phyloP scores from a whole-genome alignment of 257 asterid species.

The Lithospermum erythrorhizon region DNA sequence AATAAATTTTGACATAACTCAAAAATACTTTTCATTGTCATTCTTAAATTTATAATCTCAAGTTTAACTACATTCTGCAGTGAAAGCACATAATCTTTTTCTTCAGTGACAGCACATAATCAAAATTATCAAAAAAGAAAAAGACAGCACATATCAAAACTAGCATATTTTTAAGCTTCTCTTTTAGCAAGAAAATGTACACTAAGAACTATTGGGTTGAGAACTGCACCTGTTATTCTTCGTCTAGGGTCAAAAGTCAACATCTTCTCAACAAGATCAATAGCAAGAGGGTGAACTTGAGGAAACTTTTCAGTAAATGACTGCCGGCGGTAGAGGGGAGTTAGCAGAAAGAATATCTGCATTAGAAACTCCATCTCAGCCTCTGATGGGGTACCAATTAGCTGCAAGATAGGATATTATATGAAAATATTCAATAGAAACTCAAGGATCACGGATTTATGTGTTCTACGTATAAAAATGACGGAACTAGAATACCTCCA shows the following conservation, averaged over 20 bases:
- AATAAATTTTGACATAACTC: too few relatives aligned
- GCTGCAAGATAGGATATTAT: conserved; percentile 3
- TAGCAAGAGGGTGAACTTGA: conserved; percentile 14
- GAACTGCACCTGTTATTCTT: conserved; percentile 11
- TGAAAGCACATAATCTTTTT: too few relatives aligned
- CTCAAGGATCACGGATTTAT: not conserved
- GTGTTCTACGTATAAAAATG: not conserved
- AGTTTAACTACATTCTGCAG: too few relatives aligned
- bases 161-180: not conserved
- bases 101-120: too few relatives aligned
- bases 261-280: conserved; percentile 17
- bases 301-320: conserved; percentile 13
- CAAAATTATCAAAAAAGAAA: too few relatives aligned
- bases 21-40: too few relatives aligned
- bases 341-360: conserved; percentile 14
- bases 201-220: not conserved
- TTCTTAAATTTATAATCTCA: too few relatives aligned
- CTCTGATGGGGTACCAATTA: conserved; percentile 18
- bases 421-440: not conserved
- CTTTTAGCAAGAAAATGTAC: not conserved
- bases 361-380: conserved; percentile 17
- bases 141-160: too few relatives aligned
- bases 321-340: conserved; percentile 15
- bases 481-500: not conserved
- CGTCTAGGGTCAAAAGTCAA: conserved; percentile 16